Percentiles rank a stretch among this genome's conserved stretches.
Evolutionary conservation across 345 rosid species (phyloP).

Genomic region (Brassica rapa): DNA sequence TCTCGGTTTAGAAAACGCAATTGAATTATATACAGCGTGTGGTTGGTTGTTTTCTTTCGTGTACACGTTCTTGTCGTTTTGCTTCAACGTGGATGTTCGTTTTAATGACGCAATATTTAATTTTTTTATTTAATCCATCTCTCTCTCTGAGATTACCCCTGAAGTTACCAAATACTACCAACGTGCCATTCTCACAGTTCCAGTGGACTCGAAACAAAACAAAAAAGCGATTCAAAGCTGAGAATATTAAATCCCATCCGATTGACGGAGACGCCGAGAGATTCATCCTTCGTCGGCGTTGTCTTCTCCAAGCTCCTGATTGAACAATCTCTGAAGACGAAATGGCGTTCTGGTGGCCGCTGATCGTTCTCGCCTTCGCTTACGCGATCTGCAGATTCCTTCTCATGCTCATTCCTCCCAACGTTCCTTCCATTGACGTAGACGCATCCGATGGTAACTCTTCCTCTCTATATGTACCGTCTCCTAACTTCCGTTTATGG

Average conservation of each 20-base stretch:
- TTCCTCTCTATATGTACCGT: slow-evolving; percentile 1
- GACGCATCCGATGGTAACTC: slow-evolving; percentile 85
- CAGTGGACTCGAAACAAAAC: slow-evolving; percentile 31
- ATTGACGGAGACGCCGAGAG: slow-evolving; percentile 25
- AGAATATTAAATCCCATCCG: slow-evolving; percentile 20
- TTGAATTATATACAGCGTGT: neutral
- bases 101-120: neutral
- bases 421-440: slow-evolving; percentile 91
- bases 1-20: slow-evolving; percentile 1
- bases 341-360: slow-evolving; percentile 91
- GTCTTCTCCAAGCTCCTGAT: neutral
- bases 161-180: slow-evolving; percentile 19
- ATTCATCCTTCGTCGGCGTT: slow-evolving; percentile 9
- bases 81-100: slow-evolving; percentile 27
- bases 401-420: slow-evolving; percentile 84
- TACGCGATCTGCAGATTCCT: slow-evolving; percentile 90
- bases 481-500: slow-evolving; percentile 1
- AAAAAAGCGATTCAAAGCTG: slow-evolving; percentile 15
- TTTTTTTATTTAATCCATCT: neutral
- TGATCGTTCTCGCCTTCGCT: slow-evolving; percentile 80
- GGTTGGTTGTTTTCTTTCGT: neutral
- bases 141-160: neutral
- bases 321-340: slow-evolving; percentile 9
- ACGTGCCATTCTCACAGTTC: slow-evolving; percentile 26
- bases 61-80: slow-evolving; percentile 23